Percentiles rank a stretch among this genome's conserved stretches.
Evolutionary conservation across 257 asterid species (phyloP).

Genomic region (Plectranthus barbatus): DNA sequence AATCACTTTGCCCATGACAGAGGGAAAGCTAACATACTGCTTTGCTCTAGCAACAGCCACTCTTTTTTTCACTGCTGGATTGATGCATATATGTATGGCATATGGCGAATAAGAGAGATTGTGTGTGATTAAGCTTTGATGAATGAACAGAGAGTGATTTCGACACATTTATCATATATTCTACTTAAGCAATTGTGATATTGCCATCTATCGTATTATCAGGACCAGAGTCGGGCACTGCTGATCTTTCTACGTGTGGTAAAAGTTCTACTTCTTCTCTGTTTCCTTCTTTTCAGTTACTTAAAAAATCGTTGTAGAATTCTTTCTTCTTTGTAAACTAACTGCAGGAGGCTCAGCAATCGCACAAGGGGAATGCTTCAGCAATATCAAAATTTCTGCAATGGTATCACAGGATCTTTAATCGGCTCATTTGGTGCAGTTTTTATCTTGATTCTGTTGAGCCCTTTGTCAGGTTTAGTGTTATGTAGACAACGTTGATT

Average conservation of each 20-base stretch:
- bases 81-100: too few relatives aligned
- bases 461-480: constrained; percentile 43
- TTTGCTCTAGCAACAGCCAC: background rate
- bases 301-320: background rate
- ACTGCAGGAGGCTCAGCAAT: constrained; percentile 68
- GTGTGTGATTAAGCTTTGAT: too few relatives aligned
- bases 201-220: constrained; percentile 51
- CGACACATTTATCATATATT: too few relatives aligned
- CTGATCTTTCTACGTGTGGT: constrained; percentile 55
- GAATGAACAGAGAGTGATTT: too few relatives aligned
- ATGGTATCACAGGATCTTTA: constrained; percentile 49
- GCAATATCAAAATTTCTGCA: constrained; percentile 55
- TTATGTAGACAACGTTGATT: constrained; percentile 31
- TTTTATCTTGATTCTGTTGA: constrained; percentile 29
- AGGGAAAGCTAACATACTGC: background rate
- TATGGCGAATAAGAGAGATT: too few relatives aligned
- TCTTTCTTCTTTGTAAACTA: background rate
- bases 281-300: too few relatives aligned
- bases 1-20: background rate
- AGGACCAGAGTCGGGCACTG: constrained; percentile 46
- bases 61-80: background rate
- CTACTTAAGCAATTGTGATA: too few relatives aligned
- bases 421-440: constrained; percentile 64
- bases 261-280: too few relatives aligned
- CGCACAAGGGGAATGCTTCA: constrained; percentile 68